Evolutionary conservation across 1,284 basidiomycete genomes (phyloP).

Genomic region (Malassezia psittaci): DNA sequence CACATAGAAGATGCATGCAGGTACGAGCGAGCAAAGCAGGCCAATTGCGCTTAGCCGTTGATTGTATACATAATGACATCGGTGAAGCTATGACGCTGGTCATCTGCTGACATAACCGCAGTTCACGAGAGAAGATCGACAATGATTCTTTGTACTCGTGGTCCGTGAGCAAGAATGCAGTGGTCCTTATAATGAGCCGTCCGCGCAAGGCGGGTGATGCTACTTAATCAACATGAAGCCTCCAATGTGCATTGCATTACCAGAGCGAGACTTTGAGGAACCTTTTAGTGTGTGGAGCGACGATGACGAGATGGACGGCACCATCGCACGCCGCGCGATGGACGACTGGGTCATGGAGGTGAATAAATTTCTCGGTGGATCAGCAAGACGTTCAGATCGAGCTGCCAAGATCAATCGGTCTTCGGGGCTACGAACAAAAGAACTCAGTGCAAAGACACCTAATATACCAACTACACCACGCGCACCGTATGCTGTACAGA

Average conservation of each 20-base stretch:
- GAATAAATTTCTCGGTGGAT: constrained; percentile 9
- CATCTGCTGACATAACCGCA: too few species aligned
- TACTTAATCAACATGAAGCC: background rate
- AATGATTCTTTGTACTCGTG: background rate
- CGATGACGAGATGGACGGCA: constrained; percentile 8
- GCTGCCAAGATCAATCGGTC: too few species aligned
- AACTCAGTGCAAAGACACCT: background rate
- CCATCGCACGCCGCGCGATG: constrained; percentile 3
- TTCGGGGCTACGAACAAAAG: background rate
- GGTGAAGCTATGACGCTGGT: background rate
- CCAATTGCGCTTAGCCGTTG: too few species aligned
- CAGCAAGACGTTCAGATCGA: background rate
- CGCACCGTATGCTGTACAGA: background rate
- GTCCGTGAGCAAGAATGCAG: too few species aligned
- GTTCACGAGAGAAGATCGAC: background rate
- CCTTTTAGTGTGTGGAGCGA: constrained; percentile 10
- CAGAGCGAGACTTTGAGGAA: background rate
- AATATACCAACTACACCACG: background rate
- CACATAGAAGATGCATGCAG: too few species aligned
- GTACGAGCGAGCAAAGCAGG: too few species aligned
- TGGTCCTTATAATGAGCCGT: too few species aligned
- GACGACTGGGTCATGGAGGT: constrained; percentile 18
- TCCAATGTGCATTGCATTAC: background rate
- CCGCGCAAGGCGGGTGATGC: too few species aligned
- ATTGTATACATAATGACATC: background rate